A percentile compares a stretch with the other conserved stretches of the same genome.
Evolutionary conservation across 345 rosid genomes (phyloP).

Genomic region (Aurinia saxatilis): DNA sequence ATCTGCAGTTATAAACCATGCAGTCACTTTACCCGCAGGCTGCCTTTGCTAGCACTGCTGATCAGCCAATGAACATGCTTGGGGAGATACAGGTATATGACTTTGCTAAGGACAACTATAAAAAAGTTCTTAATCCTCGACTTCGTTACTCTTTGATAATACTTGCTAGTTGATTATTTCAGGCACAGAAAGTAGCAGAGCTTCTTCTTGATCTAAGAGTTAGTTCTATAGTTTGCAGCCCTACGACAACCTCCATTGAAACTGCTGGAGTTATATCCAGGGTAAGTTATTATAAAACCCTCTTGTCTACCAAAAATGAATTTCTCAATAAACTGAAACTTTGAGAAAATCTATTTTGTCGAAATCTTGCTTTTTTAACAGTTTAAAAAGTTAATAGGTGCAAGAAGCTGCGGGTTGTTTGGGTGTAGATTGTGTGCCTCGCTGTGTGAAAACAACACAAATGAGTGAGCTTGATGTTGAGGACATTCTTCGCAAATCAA

Average conservation of each 20-base stretch:
- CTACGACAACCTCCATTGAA: slow-evolving; percentile 45
- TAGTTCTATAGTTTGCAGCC: slow-evolving; percentile 53
- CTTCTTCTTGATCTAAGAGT: slow-evolving; percentile 78
- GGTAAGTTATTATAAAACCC: slow-evolving; percentile 34
- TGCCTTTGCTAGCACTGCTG: slow-evolving; percentile 26
- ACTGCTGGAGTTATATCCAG: slow-evolving; percentile 55
- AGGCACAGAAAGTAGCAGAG: slow-evolving; percentile 95
- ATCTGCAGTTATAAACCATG: slow-evolving; percentile 3
- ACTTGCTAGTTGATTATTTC: slow-evolving; percentile 25
- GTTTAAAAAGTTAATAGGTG: slow-evolving; percentile 38
- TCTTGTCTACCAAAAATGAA: not conserved
- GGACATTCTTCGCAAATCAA: slow-evolving; percentile 35
- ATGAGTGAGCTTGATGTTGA: slow-evolving; percentile 47
- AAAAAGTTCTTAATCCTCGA: not conserved
- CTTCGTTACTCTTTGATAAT: slow-evolving; percentile 5
- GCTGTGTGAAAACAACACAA: slow-evolving; percentile 56
- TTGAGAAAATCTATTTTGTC: not conserved
- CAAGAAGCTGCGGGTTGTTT: slow-evolving; percentile 94
- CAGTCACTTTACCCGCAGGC: slow-evolving; percentile 33
- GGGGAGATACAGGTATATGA: slow-evolving; percentile 69
- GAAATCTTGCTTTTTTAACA: slow-evolving; percentile 2
- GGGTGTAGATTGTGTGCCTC: slow-evolving; percentile 78
- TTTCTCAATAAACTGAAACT: not conserved
- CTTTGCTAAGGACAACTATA: not conserved
- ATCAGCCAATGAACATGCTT: slow-evolving; percentile 69